Base-by-base conservation (phyloP, 2,329 filamentous ascomycete genomes). In the Cephalotrichum gorgonifer region DNA sequence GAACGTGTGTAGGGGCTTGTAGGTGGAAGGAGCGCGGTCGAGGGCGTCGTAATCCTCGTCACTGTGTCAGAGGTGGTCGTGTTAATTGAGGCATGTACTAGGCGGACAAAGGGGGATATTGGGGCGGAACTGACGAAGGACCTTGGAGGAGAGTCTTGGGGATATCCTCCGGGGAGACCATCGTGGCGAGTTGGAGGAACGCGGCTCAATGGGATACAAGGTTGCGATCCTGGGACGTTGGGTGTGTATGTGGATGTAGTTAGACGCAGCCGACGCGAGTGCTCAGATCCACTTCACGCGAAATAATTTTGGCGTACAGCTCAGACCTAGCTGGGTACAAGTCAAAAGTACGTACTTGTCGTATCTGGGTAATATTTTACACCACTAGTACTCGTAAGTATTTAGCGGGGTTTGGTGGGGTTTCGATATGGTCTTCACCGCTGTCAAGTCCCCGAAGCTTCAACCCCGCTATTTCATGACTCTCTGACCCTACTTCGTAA, bases 1-100 rank as follows among this genome's bases (percentile, higher is more conserved):
- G 65, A 89, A 97, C 7, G 83, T 85, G 49, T 81, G 70, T 26
- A 94, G 74, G 1, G 91, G 82, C 50, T 80, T 83, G 71, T 96
- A 97, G 49, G 62, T 61, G 8, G 75, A 75, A 55, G 72, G 56
- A 43, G 65, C 70, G 50, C 84, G 82, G 44, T 78, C 69, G 22
- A 77, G 66, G 14, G 64, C 58, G 28, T 64, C 56, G 27, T 65
- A 64, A 39, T 62, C 57, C 50, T 67, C 56, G 55, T 67, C 60
- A 51, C 65, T 71, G 54, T 23, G n/a, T n/a, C n/a, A n/a, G n/a
- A n/a, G n/a, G n/a, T 12, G 17, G 6, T 38, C 26, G 15, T 23
- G 28, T 43, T 25, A 49, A 27, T 20, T 17, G n/a, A 15, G 51
- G 58, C 7, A n/a, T n/a, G n/a, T n/a, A n/a, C n/a, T 3, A 8